Evolutionary conservation across 2,329 filamentous ascomycete species (phyloP).

Genomic region (Colletotrichum ledebouriae): DNA sequence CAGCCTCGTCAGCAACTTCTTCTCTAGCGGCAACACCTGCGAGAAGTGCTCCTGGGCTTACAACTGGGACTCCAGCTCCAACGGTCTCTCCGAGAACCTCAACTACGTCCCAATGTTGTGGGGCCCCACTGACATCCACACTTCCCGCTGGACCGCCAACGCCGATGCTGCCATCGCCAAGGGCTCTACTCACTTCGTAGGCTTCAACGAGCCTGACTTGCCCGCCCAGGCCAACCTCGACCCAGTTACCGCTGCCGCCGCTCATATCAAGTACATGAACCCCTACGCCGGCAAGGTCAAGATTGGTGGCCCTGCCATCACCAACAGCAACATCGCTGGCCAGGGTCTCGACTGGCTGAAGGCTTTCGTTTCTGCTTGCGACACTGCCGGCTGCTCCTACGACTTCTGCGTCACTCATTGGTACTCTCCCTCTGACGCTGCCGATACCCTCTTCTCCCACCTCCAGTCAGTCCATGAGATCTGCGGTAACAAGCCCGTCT

Average conservation of each 20-base stretch:
- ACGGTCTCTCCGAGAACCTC: conserved; percentile 58
- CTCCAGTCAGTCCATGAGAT: conserved; percentile 60
- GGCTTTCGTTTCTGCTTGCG: conserved; percentile 66
- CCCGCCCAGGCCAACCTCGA: conserved; percentile 69
- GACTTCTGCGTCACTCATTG: conserved; percentile 76
- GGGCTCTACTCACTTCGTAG: conserved; percentile 70
- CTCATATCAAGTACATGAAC: conserved; percentile 68
- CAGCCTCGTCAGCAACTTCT: conserved; percentile 65
- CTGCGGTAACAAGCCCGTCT: conserved; percentile 67
- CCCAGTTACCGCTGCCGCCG: conserved; percentile 63
- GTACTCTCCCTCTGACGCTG: conserved; percentile 67
- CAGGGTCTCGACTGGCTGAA: conserved; percentile 71
- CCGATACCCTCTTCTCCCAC: conserved; percentile 67
- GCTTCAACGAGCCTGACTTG: conserved; percentile 81
- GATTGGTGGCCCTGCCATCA: conserved; percentile 72
- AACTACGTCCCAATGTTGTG: conserved; percentile 78
- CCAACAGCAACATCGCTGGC: conserved; percentile 65
- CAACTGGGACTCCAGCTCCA: conserved; percentile 73
- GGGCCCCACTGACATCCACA: conserved; percentile 61
- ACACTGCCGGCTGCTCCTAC: conserved; percentile 61
- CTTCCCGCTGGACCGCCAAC: conserved; percentile 63
- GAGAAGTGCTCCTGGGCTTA: conserved; percentile 70
- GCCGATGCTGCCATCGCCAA: conserved; percentile 64
- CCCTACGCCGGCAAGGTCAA: conserved; percentile 65
- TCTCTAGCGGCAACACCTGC: conserved; percentile 50